Evolutionary conservation across 2,329 filamentous ascomycete genomes (phyloP).

Genomic region (Alternaria solani): DNA sequence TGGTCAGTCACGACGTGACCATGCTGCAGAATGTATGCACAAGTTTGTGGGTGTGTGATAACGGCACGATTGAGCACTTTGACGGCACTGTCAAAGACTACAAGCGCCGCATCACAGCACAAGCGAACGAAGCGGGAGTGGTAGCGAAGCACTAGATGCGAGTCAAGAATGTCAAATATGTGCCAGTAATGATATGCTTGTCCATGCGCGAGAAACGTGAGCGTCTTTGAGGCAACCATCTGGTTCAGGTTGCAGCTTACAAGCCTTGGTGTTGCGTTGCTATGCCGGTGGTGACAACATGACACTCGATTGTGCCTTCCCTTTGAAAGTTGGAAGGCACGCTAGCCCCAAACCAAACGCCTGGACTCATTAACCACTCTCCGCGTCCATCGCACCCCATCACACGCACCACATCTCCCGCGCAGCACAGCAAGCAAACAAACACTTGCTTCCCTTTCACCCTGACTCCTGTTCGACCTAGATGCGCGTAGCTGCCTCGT

Average conservation of each 20-base stretch:
- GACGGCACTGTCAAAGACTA: slow-evolving; percentile 93
- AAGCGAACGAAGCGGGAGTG: slow-evolving; percentile 88
- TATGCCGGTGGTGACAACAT: slow-evolving; percentile 17
- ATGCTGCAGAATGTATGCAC: slow-evolving; percentile 97
- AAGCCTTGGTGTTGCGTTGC: not conserved
- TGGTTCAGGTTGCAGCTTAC: not conserved
- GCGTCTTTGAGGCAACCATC: not conserved
- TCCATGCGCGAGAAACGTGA: not conserved
- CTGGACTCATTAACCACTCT: slow-evolving; percentile 24
- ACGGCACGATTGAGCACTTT: slow-evolving; percentile 94
- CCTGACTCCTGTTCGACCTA: slow-evolving; percentile 15
- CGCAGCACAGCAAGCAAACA: slow-evolving; percentile 25
- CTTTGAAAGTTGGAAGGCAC: slow-evolving; percentile 18
- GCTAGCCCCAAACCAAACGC: slow-evolving; percentile 31
- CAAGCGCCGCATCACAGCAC: slow-evolving; percentile 93
- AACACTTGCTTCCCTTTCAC: slow-evolving; percentile 21
- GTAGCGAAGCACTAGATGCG: slow-evolving; percentile 64
- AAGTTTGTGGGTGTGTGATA: slow-evolving; percentile 95
- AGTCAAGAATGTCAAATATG: not conserved
- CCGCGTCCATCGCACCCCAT: slow-evolving; percentile 27
- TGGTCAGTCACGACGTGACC: slow-evolving; percentile 99
- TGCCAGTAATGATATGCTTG: not conserved
- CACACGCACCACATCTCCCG: slow-evolving; percentile 23
- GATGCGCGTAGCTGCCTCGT: slow-evolving; percentile 41
- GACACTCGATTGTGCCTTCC: slow-evolving; percentile 14